phyloP scores from a whole-genome alignment of 495 filamentous ascomycete genomes.

The Thermochaetoides thermophila region DNA sequence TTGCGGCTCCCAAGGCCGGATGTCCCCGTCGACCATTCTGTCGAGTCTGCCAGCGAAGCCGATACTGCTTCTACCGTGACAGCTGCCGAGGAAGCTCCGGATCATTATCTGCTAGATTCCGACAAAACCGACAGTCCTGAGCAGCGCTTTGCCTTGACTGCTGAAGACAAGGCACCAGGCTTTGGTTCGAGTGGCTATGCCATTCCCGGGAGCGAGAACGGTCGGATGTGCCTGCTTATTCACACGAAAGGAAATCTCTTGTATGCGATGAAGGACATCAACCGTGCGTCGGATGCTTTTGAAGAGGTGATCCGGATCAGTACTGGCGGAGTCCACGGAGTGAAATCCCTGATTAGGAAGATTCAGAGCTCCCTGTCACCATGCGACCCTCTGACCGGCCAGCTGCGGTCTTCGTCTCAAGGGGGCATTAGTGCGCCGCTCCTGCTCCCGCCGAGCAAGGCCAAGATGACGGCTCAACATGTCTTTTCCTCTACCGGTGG shows the following conservation, averaged over 20 bases:
- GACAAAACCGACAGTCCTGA: slow-evolving; percentile 14
- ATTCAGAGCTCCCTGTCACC: slow-evolving; percentile 59
- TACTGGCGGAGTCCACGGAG: slow-evolving; percentile 56
- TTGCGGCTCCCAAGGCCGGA: slow-evolving; percentile 34
- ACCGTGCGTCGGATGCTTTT: slow-evolving; percentile 74
- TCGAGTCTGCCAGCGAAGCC: slow-evolving; percentile 11
- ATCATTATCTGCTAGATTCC: slow-evolving; percentile 11
- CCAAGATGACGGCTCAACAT: slow-evolving; percentile 66
- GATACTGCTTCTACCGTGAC: slow-evolving; percentile 10
- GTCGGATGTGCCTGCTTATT: slow-evolving; percentile 77
- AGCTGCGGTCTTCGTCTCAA: slow-evolving; percentile 10
- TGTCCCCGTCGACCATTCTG: slow-evolving; percentile 6
- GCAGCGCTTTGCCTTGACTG: slow-evolving; percentile 16
- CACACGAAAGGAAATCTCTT: slow-evolving; percentile 98
- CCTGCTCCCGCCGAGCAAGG: slow-evolving; percentile 68
- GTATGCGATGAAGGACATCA: slow-evolving; percentile 78
- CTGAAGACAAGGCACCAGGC: slow-evolving; percentile 40
- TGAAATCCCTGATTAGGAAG: slow-evolving; percentile 64
- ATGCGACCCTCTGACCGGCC: slow-evolving; percentile 17
- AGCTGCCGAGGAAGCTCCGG: slow-evolving; percentile 7
- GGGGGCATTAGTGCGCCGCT: slow-evolving; percentile 31
- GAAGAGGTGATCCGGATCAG: slow-evolving; percentile 90
- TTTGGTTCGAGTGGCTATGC: slow-evolving; percentile 77
- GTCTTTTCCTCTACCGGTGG: slow-evolving; percentile 64
- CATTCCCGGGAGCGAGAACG: slow-evolving; percentile 80